Evolutionary conservation across 495 filamentous ascomycete species (phyloP), one percentile per base, ranked within the genome.

Genomic region (Lophiostoma macrostomum): DNA sequence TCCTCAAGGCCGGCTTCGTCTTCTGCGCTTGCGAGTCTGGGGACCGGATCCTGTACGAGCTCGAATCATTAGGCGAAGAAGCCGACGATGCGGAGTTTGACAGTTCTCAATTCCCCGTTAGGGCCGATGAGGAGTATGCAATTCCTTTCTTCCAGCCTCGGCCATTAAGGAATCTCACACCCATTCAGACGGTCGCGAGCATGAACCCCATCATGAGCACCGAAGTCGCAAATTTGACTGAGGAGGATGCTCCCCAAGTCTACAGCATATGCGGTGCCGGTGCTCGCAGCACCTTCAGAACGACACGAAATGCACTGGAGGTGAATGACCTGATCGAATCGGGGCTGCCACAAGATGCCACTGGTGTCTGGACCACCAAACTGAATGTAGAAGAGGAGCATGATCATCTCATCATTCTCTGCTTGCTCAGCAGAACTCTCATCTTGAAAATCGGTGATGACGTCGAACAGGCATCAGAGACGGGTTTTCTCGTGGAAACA

Each of bases 1-100:
- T 99, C 57, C 71, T 97, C 56, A 96, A 95, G 70, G 96, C 91
- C 55, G 94, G 93, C 10, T 97, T 95, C 68, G 76, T 97, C 25
- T 99, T 91, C 66, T 86, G 91, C 30, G 93, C 91, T 12, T 86
- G 87, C 66, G 91, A 97, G 69, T 85, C 84, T 38, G 94, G 94
- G 13, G 91, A 96, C 55, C 88, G 95, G 64, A 83, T 90, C 56
- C 90, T 99, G 52, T 97, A 97, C 67, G 90, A 96, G 68, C 95
- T 99, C 57, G 90, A 95, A 65, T 94, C 95, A 65, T 81, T 99
- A 14, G 93, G 91, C n/a, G 93, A 99, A 58, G 91, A 96, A 62
- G 87, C 91, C 56, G 85, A 95, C 16, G 90, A 96, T 66, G 56
- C 60, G 12, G 58, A 47, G 7, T 65, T 59, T 41, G 76, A 79